Conservation (phyloP, 2,329 filamentous ascomycete genomes). For the Diplodia sapinea region DNA sequence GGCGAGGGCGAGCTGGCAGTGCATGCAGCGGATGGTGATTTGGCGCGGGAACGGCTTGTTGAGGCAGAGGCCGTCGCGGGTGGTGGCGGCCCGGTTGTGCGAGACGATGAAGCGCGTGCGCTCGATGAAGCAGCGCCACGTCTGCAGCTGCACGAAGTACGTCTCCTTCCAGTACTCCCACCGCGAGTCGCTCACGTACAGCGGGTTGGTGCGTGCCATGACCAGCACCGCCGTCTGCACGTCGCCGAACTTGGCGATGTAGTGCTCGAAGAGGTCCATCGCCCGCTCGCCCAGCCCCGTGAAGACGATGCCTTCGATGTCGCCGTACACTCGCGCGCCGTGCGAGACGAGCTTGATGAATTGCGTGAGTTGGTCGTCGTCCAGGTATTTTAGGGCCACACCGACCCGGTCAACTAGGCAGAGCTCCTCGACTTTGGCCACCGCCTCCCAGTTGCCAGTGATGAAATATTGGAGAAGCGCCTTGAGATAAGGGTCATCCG, state of each 20-base stretch:
- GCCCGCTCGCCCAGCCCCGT: constrained; percentile 75
- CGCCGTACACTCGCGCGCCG: constrained; percentile 67
- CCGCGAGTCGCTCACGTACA: constrained; percentile 77
- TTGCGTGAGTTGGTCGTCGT: constrained; percentile 54
- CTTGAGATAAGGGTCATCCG: constrained; percentile 78
- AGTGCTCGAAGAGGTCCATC: constrained; percentile 76
- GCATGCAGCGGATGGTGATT: constrained; percentile 76
- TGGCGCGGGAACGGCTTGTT: constrained; percentile 68
- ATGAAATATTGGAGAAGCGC: constrained; percentile 80
- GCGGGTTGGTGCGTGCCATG: constrained; percentile 73
- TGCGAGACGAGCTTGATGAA: constrained; percentile 61
- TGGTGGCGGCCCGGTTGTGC: constrained; percentile 70
- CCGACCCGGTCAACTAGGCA: constrained; percentile 76
- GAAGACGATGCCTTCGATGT: constrained; percentile 78
- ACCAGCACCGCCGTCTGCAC: constrained; percentile 79
- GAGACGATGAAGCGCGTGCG: constrained; percentile 80
- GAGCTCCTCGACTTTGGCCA: constrained; percentile 74
- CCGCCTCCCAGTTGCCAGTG: constrained; percentile 75
- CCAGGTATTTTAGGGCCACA: constrained; percentile 75
- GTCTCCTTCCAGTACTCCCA: constrained; percentile 79
- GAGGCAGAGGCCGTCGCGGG: constrained; percentile 66
- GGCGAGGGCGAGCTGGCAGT: constrained; percentile 68
- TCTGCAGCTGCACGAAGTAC: constrained; percentile 72
- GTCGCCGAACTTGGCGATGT: constrained; percentile 76
- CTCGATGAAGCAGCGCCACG: constrained; percentile 72